Base-by-base conservation (phyloP, 1,284 basidiomycete species). In the Puccinia sorghi region DNA sequence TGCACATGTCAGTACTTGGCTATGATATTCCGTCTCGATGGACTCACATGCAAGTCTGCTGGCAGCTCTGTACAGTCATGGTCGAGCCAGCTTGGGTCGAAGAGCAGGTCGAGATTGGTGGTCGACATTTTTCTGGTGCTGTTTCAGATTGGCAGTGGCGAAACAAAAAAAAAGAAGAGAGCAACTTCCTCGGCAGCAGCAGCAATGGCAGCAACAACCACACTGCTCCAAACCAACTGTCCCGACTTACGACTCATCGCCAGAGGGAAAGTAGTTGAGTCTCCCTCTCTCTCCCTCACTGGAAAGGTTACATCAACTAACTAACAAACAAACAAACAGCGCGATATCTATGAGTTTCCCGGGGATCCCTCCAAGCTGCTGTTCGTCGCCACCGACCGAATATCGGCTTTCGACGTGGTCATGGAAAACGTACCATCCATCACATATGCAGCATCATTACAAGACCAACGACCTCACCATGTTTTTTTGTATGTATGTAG, bases 321-420 rank as follows among this genome's bases (percentile, higher is more conserved):
- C 57, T 15, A 13, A 39, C 5, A 1, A 25, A 27, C 43, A 2
- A 15, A 4, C 39, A 22, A 15, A 9, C 48, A 79, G 76, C 89
- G 94, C 80, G 94, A 97, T 85, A 90, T 97, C 82, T 97, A 97
- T 85, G 86, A 88, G 17, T 83, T 88, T 64, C 92, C 81, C 86
- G 89, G 81, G 86, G 88, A 81, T 86, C 81, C 91, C 79, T 88
- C 89, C 81, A 86, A 85, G 81, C 88, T 97, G 39, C 88, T 99
- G 78, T 98, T 99, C 85, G 91, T 99, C 74, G 94, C 96, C 7
- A 92, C 93, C 17, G 97, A 99, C 86, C 88, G 97, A 80, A 97
- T 98, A 84, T 96, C 93, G 25, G 95, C 96, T 0, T 99, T 94
- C 86, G 96, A 99, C 87, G 92, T 98, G 80, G 91, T 97, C 84